Base-by-base conservation (phyloP, 2,329 filamentous ascomycete genomes). In the Fusarium staphyleae region DNA sequence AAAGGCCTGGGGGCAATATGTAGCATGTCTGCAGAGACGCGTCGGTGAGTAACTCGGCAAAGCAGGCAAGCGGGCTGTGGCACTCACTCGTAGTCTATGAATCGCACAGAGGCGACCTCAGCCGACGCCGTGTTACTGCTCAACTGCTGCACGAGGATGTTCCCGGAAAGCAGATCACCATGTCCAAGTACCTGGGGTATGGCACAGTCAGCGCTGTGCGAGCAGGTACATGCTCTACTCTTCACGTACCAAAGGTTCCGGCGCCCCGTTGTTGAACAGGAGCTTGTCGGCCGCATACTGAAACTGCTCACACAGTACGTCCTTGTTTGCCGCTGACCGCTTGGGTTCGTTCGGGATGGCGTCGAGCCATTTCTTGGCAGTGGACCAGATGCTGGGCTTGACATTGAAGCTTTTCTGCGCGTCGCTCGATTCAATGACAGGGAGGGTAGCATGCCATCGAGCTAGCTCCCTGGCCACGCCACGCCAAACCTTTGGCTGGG, bases 11-110 rank as follows among this genome's bases (percentile, higher is more conserved):
- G 61, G 58, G 11, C 58, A 65, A n/a, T 57, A 63, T 4, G 62
- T 65, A 29, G 62, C 55, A 41, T 65, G 62, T 48, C 62, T 65
- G 29, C 22, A 24, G 4, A 48, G 14, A 30, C 18, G 26, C 16
- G 36, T 32, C n/a, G 11, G 5, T 14, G 49, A 30, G 15, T 41
- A 29, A n/a, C 45, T 22, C 35, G 14, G 15, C 18, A 35, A 19
- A 29, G 14, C 28, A 16, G 28, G 18, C 10, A 7, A 18, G 15
- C 34, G 12, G 36, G 24, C 19, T 36, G 50, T 52, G 12, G 35
- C 16, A 53, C 62, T 45, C 48, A 65, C 62, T 65, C 62, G 52
- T 65, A 65, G 32, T 65, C 62, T 24, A 65, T 65, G 50, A 65
- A 65, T 8, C 56, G 56, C 4, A 65, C 58, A 22, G 58, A 54